Conservation (phyloP, 768 basidiomycete genomes). For the Mrakia gelida region DNA sequence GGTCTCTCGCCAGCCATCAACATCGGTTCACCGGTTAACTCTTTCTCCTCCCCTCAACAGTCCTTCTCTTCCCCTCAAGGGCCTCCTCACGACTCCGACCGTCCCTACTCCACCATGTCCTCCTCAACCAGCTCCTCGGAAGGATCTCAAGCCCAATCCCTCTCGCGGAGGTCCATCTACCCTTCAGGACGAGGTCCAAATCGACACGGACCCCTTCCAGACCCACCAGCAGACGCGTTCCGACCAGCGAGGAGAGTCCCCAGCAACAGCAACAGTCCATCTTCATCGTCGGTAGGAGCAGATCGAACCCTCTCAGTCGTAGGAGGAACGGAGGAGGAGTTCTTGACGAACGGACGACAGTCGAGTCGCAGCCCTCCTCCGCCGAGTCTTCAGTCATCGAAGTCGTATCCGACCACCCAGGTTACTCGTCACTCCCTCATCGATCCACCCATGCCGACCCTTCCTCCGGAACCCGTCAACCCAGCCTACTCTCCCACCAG, state of each 20-base stretch:
- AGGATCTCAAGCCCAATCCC: background rate
- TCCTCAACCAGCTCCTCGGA: background rate
- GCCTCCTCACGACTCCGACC: constrained; percentile 1
- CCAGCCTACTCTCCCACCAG: background rate
- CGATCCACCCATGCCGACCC: constrained; percentile 7
- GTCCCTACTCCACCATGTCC: constrained; percentile 7
- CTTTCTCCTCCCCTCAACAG: constrained; percentile 6
- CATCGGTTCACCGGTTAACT: background rate
- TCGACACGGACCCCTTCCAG: constrained; percentile 36
- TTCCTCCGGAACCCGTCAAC: background rate
- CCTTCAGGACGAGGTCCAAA: background rate
- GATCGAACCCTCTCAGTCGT: background rate
- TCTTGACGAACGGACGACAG: background rate
- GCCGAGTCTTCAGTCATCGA: background rate
- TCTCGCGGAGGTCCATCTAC: background rate
- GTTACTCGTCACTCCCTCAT: constrained; percentile 14
- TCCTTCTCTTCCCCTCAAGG: background rate
- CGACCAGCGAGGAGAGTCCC: constrained; percentile 39
- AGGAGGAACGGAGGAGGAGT: constrained; percentile 3
- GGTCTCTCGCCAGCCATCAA: constrained; percentile 15
- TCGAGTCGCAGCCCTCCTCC: constrained; percentile 1
- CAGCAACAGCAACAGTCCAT: background rate
- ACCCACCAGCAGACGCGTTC: constrained; percentile 46
- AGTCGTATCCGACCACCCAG: background rate
- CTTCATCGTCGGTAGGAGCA: background rate